These are phyloP conservation scores for Leucocoprinus sp. DNA, from an alignment of 768 basidiomycete genomes.

Conservation along the genomic window DNA sequence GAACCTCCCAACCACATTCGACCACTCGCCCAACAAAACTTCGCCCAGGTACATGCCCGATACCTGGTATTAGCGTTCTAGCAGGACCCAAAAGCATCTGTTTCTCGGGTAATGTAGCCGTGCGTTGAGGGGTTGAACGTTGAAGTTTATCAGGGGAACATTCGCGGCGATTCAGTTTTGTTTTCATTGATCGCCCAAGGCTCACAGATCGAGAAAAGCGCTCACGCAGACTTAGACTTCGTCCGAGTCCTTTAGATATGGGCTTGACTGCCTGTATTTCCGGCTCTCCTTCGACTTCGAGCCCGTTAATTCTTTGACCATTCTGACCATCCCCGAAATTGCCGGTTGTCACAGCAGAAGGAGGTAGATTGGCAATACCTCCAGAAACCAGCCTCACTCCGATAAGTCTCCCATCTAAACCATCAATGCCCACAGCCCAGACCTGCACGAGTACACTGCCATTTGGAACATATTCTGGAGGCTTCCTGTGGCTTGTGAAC, in stretches of 20 bases:
- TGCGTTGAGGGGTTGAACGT: constrained; percentile 4
- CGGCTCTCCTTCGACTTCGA: constrained; percentile 2
- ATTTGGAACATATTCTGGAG: constrained; percentile 65
- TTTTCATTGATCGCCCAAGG: constrained; percentile 7
- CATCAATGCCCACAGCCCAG: constrained; percentile 81
- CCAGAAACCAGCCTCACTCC: constrained; percentile 29
- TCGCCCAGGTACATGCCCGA: constrained; percentile 80
- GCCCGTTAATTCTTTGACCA: constrained; percentile 1
- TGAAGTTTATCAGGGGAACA: not conserved
- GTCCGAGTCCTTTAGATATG: constrained; percentile 12
- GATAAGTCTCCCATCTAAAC: constrained; percentile 61
- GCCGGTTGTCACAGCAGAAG: not conserved
- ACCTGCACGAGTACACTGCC: constrained; percentile 77
- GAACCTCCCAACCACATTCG: constrained; percentile 77
- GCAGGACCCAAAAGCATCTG: constrained; percentile 9
- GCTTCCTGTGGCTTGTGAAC: constrained; percentile 63
- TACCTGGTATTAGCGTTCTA: constrained; percentile 23
- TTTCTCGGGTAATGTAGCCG: constrained; percentile 6
- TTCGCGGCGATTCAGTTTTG: not conserved
- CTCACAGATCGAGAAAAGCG: constrained; percentile 8
- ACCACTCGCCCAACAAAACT: constrained; percentile 81
- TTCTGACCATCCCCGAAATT: constrained; percentile 6
- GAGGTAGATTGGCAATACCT: not conserved
- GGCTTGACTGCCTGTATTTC: constrained; percentile 4
- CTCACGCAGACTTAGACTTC: constrained; percentile 15